Conservation (phyloP, 176 grass and related monocot species). For the Carex littledalei region DNA sequence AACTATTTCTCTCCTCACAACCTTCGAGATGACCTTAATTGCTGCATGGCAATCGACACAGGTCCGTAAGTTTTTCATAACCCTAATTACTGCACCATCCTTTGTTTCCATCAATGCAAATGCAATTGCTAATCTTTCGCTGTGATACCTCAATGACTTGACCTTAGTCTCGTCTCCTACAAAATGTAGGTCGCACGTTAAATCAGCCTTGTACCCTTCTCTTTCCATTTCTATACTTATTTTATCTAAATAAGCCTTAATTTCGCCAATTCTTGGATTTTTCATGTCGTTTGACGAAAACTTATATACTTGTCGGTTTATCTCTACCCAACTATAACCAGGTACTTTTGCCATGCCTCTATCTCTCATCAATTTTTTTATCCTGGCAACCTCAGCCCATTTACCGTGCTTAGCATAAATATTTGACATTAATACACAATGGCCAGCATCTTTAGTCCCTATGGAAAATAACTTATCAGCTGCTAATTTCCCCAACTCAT, state of each 20-base stretch:
- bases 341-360: constrained; percentile 67
- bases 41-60: constrained; percentile 62
- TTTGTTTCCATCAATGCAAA: constrained; percentile 66
- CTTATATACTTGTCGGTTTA: constrained; percentile 59
- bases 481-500: constrained; percentile 60
- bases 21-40: constrained; percentile 69
- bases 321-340: constrained; percentile 87
- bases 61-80: constrained; percentile 69
- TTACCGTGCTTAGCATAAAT: constrained; percentile 75
- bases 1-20: constrained; percentile 61
- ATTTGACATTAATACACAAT: constrained; percentile 73
- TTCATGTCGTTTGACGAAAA: constrained; percentile 81
- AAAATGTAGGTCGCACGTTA: constrained; percentile 58
- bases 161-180: constrained; percentile 65
- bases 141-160: constrained; percentile 76
- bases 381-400: constrained; percentile 70
- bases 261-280: constrained; percentile 60
- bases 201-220: constrained; percentile 54
- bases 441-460: constrained; percentile 43
- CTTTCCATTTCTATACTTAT: constrained; percentile 72
- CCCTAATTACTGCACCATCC: constrained; percentile 40
- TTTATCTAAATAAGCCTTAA: constrained; percentile 54
- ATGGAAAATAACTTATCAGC: constrained; percentile 72
- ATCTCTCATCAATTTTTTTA: constrained; percentile 82
- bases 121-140: constrained; percentile 70